Base-by-base conservation (phyloP, 768 basidiomycete species). In the Phylloporus rhodoxanthus region DNA sequence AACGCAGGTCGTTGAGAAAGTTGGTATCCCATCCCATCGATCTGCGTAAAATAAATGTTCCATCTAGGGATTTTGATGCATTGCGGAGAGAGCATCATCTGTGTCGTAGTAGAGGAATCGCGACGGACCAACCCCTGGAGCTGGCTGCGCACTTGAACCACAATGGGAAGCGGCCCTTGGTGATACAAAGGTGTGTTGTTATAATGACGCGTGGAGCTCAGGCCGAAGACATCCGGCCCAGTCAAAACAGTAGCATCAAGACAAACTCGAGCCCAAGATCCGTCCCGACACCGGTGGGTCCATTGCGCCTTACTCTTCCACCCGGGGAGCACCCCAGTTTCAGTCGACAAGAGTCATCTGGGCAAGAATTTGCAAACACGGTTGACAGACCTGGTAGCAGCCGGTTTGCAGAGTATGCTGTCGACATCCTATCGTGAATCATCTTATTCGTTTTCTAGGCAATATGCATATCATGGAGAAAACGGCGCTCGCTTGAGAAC, bases 91-190 rank as follows among this genome's bases (percentile, higher is more conserved):
- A 85, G 56, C 80, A 78, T 43, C 62, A 74, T 32, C 73, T 77
- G 36, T 69, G 76, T 26, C 77, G 71, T n/a, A 60, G 55, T 34
- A 48, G 61, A 23, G 68, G 67, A 41, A 63, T 70, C 28, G 40
- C 62, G 15, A 51, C 56, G 5, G 57, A 60, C 33, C 53, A 65
- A 33, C 43, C 56, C 13, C 55, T 56, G 48, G 66, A 68, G 28
- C 67, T 74, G 5, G 73, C 76, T 5, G 65, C 69, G 7, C 53
- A 58, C 43, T 32, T 64, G 9, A 87, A 87, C 55, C 57, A 60
- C 10, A 85, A 85, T 54, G 80, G 82, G 41, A 91, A 90, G 59
- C 81, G 88, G 15, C 72, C 70, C 47, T 80, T 82, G 72, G 57
- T 62, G 36, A 54, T 59, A 39, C 70, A 69, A 50, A 66, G 69